phyloP scores from a whole-genome alignment of 768 basidiomycete genomes.

The Xerocomus potaroensis region DNA sequence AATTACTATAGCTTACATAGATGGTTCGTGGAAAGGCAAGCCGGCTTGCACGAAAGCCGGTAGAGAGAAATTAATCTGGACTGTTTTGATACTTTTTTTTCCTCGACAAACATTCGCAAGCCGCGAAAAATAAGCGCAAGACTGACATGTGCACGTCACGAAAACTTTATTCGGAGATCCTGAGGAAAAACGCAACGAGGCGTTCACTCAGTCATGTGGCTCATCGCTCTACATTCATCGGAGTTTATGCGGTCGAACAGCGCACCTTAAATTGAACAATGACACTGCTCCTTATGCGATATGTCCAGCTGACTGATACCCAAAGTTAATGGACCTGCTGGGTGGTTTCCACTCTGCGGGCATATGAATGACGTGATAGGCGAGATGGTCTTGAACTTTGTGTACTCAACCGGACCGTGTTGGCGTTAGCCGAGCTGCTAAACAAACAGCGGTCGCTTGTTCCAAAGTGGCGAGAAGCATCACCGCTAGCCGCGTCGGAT shows the following conservation, averaged over 20 bases:
- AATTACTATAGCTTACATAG: conserved; percentile 9
- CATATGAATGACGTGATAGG: conserved; percentile 30
- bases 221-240: conserved; percentile 7
- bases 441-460: conserved; percentile 10
- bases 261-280: conserved; percentile 15
- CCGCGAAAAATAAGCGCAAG: background rate
- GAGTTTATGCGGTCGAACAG: conserved; percentile 20
- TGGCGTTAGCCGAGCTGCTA: conserved; percentile 11
- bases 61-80: conserved; percentile 8
- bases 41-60: conserved; percentile 16
- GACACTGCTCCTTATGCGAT: conserved; percentile 17
- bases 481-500: conserved; percentile 11
- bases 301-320: conserved; percentile 15
- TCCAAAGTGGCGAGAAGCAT: background rate
- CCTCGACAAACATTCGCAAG: conserved; percentile 10
- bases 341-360: conserved; percentile 11
- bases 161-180: conserved; percentile 1
- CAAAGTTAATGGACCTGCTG: conserved; percentile 15
- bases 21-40: conserved; percentile 4
- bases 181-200: conserved; percentile 9
- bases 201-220: conserved; percentile 9
- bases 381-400: conserved; percentile 24
- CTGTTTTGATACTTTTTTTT: conserved; percentile 4
- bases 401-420: conserved; percentile 13
- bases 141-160: conserved; percentile 5